These are phyloP conservation scores for Auriscalpium orientale DNA, from an alignment of 768 basidiomycete genomes.

Conservation along the genomic window DNA sequence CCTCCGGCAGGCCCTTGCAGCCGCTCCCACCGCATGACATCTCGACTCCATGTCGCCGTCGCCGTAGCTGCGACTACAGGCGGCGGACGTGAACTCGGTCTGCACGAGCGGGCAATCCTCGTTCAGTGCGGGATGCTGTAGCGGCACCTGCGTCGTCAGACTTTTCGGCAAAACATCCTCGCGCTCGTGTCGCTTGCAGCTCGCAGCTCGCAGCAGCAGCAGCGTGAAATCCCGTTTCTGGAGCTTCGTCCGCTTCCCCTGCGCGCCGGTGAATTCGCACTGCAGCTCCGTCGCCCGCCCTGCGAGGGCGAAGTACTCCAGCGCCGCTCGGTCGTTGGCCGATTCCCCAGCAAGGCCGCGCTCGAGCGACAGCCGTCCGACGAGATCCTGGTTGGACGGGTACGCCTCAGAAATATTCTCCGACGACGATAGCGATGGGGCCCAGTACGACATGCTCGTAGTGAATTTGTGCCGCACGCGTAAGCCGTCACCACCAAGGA, in stretches of 20 bases:
- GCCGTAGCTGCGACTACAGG: no score
- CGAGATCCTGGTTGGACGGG: constrained; percentile 52
- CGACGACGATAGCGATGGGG: constrained; percentile 33
- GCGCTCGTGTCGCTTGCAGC: constrained; percentile 28
- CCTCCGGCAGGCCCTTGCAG: no score
- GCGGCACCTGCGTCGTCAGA: constrained; percentile 4
- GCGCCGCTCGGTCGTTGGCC: constrained; percentile 68
- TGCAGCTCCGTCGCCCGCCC: constrained; percentile 70
- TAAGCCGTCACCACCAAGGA: constrained; percentile 79
- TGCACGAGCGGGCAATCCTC: constrained; percentile 95
- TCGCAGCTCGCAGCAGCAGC: constrained; percentile 89
- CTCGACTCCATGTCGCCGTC: no score
- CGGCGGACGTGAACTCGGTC: constrained; percentile 83
- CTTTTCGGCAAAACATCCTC: background rate
- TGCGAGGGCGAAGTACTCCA: constrained; percentile 69
- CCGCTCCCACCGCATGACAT: no score
- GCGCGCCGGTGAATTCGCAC: constrained; percentile 90
- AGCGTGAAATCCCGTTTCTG: constrained; percentile 74
- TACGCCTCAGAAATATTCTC: constrained; percentile 33
- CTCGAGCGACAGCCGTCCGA: constrained; percentile 64
- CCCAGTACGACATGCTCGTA: no score
- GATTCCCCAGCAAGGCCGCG: constrained; percentile 74
- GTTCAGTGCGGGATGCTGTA: constrained; percentile 50
- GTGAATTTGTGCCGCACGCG: no score
- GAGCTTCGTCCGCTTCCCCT: constrained; percentile 91